Percentiles rank a stretch among this genome's conserved stretches.
Evolutionary conservation across 2,329 filamentous ascomycete species (phyloP).

Genomic region (Paracoccidioides brasiliensis): DNA sequence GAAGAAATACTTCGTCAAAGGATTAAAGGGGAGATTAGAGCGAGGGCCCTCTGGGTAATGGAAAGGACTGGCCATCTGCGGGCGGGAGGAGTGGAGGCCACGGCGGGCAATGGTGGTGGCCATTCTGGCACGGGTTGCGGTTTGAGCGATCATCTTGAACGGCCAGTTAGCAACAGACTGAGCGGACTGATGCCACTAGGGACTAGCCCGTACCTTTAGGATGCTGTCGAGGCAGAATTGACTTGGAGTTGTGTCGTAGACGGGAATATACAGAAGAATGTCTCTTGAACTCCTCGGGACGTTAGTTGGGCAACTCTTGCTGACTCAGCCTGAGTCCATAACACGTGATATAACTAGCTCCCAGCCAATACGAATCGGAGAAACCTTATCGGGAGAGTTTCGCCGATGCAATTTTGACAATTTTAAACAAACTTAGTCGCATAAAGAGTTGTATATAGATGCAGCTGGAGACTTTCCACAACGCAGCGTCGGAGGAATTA

Average conservation of each 20-base stretch:
- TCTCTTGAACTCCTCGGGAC: too few relatives aligned
- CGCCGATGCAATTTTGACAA: background rate
- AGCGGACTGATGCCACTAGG: slow-evolving; percentile 9
- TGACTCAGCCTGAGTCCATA: background rate
- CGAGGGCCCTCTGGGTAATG: slow-evolving; percentile 96
- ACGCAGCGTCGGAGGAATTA: background rate
- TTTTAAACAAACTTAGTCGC: background rate
- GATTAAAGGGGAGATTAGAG: slow-evolving; percentile 95
- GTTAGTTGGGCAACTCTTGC: too few relatives aligned
- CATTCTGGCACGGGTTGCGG: slow-evolving; percentile 48
- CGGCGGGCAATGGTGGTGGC: slow-evolving; percentile 68
- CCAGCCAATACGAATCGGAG: background rate
- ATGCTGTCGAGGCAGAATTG: background rate
- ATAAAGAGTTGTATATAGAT: background rate
- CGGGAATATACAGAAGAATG: background rate
- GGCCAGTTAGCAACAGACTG: slow-evolving; percentile 30
- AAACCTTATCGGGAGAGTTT: background rate
- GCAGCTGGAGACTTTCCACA: background rate
- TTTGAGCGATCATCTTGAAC: slow-evolving; percentile 63
- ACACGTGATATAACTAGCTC: background rate
- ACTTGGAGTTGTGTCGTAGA: background rate
- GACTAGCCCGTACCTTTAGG: slow-evolving; percentile 20
- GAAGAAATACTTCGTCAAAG: slow-evolving; percentile 73
- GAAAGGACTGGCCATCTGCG: slow-evolving; percentile 79
- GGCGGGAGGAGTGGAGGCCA: slow-evolving; percentile 83